Base-by-base conservation (phyloP, 2,329 filamentous ascomycete species). In the Ceratocystis diversiconidia region DNA sequence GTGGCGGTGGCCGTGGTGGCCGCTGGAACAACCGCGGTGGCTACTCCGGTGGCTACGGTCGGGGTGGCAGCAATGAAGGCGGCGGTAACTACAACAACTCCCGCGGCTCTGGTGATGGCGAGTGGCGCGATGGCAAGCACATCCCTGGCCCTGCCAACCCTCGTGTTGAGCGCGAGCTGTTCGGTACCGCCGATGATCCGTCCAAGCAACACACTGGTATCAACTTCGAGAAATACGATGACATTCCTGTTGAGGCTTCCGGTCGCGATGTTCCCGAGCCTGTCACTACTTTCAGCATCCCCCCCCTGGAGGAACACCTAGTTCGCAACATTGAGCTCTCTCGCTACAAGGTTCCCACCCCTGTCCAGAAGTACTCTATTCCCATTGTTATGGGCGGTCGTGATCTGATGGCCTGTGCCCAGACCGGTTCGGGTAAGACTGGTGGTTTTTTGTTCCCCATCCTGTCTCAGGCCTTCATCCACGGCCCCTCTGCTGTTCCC, bases 181-280 rank as follows among this genome's bases (percentile, higher is more conserved):
- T 96, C 75, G 94, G 94, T 73, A 81, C 88, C 62, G 80, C 87
- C 71, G 92, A 97, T 76, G 94, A 97, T 74, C 90, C 92, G 69
- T 85, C 88, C 70, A 97, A 96, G 83, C 89, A 96, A 76, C 89
- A 95, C 73, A 96, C 91, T 43, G 94, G 94, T 78, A 97, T 99
- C 88, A 99, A 99, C 84, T 99, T 99, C 75, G 88, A 96, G 80
- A 99, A 99, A 82, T 99, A 99, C 79, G 94, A 99, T 74, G 94
- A 99, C 77, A 99, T 99, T 70, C 94, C 94, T 65, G 94, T 99
- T 70, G 94, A 97, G 79, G 94, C 94, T 69, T 96, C 92, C 68
- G 94, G 94, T 68, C 87, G 90, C 64, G 85, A 95, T 73, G 91
- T 97, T 64, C 94, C 94, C 59, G 94, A 97, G 74, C 88, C 92